Evolutionary conservation across 495 filamentous ascomycete species (phyloP), one percentile per base, ranked within the genome.

Genomic region (Aspergillus taichungensis): DNA sequence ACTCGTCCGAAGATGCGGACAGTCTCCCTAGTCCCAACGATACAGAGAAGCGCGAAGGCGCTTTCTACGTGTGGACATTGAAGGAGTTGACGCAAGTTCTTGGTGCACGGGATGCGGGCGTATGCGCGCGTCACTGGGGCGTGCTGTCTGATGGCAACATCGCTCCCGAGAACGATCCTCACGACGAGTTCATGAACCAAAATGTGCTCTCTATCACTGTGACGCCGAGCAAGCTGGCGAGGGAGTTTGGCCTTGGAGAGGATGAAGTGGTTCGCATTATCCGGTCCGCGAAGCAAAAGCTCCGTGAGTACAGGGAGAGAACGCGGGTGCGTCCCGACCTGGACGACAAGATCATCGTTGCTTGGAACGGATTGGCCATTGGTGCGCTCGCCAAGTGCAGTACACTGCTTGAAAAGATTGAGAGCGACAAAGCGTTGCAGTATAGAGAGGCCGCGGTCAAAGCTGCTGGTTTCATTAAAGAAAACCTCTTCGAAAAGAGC

Each of bases 31-130:
- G 75, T 13, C 77, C 71, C 30, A 79, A 80, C 8, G 91, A 96
- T 55, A 76, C 71, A 0, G 87, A 95, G 43, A 94, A 90, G 71
- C 78, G 87, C 13, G 91, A 97, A 61, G 92, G 92, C 13, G 92
- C 92, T 2, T 97, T 87, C 56, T 97, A 98, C 56, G 79, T 95
- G 13, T 98, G 91, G 90, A 94, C 90, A 0, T 69, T 84, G 43
- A 84, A 87, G 52, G 91, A 97, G 52, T 83, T 96, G 51, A 83
- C 87, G 30, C 74, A 78, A 40, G 77, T 95, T 4, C 77, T 96
- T 2, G 82, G 80, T 4, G 64, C 78, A 14, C 77, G 83, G 18
- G 83, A 83, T 47, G 82, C 78, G 18, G 74, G 79, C 4, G 77
- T 96, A 29, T 83, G 84, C 46, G 88, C 88, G 14, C 80, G 78